Evolutionary conservation across 495 filamentous ascomycete genomes (phyloP).

Genomic region (Oleoguttula mirabilis): DNA sequence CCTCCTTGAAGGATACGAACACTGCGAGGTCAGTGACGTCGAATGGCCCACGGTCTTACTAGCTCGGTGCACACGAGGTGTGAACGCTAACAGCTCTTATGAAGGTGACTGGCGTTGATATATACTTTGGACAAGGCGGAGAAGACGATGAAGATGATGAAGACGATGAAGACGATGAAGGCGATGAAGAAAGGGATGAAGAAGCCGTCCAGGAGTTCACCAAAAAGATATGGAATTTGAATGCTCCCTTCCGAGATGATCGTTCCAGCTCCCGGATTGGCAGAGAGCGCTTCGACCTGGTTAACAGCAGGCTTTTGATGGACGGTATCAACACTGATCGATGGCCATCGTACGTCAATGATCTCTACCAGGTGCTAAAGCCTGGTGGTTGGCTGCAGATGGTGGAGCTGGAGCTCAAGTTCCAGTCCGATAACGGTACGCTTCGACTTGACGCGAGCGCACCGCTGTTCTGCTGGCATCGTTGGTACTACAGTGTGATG

Average conservation of each 20-base stretch:
- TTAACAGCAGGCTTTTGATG: conserved; percentile 74
- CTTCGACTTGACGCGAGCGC: conserved; percentile 40
- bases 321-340: conserved; percentile 62
- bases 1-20: conserved; percentile 58
- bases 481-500: conserved; percentile 22
- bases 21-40: conserved; percentile 16
- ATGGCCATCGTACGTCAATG: conserved; percentile 70
- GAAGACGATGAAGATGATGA: conserved; percentile 6
- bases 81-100: neutral
- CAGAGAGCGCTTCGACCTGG: conserved; percentile 67
- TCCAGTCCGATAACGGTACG: conserved; percentile 82
- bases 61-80: too few relatives aligned
- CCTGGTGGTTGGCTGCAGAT: conserved; percentile 83
- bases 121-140: conserved; percentile 5
- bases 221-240: conserved; percentile 21
- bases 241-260: conserved; percentile 18
- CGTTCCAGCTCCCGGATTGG: conserved; percentile 17
- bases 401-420: conserved; percentile 75
- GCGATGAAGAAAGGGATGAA: conserved; percentile 24
- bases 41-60: neutral
- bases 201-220: conserved; percentile 10
- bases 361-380: conserved; percentile 57
- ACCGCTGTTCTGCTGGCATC: conserved; percentile 24
- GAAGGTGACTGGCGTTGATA: conserved; percentile 20
- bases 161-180: conserved; percentile 7